Evolutionary conservation across 2,329 filamentous ascomycete species (phyloP), one percentile per base, ranked within the genome.

Genomic region (Pseudogymnoascus sp.): DNA sequence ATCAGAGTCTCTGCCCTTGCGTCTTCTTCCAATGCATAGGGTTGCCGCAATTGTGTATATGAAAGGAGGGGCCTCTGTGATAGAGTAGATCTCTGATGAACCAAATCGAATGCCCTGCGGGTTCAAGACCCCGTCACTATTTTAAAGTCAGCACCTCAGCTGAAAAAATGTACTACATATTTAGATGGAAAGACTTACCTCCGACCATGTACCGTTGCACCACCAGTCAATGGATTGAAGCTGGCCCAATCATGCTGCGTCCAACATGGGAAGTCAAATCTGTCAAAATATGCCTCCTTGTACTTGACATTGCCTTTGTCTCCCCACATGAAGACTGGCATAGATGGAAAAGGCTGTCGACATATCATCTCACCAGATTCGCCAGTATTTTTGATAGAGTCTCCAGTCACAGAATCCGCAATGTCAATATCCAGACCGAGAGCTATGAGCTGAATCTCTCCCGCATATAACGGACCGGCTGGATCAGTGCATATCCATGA

Each of bases 391-490:
- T 71, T 67, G 31, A 76, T 72, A 1, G 71, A 72, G 8, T 71
- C 67, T 15, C 74, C 76, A 1, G 73, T 74, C 2, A 67, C 67
- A 48, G 42, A 48, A 65, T 79, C 73, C 1, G 74, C 72, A 58
- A 80, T 72, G 64, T 79, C 77, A n/a, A 79, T 76, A 60, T 76
- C 75, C 69, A 77, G 75, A 2, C 78, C 78, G 9, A 80, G 70
- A 8, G 74, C 75, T 55, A 74, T 73, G 39, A 78, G 71, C 62
- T 78, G 76, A 67, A 78, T 78, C 64, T 79, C 77, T 29, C 77
- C 78, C 0, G 74, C 70, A 63, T 77, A 73, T 0, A 80, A 69
- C 0, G 75, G 75, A 6, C 75, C 74, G 5, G 72, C 72, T 0
- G 76, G 76, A 63, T 78, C 75, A 31, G 72, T 74, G n/a, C 75